Conservation (phyloP, 805 yeast species). For the Sungouiella thailandica region DNA sequence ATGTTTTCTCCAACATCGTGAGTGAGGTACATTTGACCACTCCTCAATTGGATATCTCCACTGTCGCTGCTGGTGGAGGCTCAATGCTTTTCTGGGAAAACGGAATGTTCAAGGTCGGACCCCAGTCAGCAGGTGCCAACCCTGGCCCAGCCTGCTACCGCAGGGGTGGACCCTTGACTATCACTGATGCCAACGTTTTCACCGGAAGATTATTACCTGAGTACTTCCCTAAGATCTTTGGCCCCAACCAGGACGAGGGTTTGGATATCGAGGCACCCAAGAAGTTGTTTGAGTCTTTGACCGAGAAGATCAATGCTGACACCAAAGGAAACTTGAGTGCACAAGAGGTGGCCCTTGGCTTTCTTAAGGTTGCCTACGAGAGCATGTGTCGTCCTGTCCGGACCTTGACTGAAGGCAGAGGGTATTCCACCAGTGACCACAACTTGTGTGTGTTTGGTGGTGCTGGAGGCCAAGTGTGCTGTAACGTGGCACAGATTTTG, state of each 20-base stretch:
- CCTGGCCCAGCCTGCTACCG: constrained; percentile 90
- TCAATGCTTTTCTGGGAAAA: constrained; percentile 21
- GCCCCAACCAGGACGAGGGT: constrained; percentile 68
- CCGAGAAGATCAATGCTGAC: constrained; percentile 52
- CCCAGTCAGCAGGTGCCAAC: constrained; percentile 81
- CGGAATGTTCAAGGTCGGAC: constrained; percentile 68
- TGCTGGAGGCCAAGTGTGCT: constrained; percentile 91
- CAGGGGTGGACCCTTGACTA: constrained; percentile 78
- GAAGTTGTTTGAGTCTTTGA: constrained; percentile 47
- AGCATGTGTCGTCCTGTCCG: constrained; percentile 90
- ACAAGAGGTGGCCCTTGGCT: constrained; percentile 75
- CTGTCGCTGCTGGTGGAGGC: constrained; percentile 41
- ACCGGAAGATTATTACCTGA: constrained; percentile 71
- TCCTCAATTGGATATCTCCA: constrained; percentile 36
- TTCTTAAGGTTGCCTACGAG: constrained; percentile 78
- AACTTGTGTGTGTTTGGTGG: constrained; percentile 84
- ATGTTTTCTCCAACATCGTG: constrained; percentile 37
- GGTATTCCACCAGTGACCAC: constrained; percentile 61
- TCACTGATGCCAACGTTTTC: constrained; percentile 78
- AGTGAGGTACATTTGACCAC: constrained; percentile 35
- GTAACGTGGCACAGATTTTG: constrained; percentile 64
- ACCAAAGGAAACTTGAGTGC: constrained; percentile 39
- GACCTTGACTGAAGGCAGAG: constrained; percentile 79
- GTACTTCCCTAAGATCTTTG: constrained; percentile 76
- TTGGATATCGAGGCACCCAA: constrained; percentile 46